phyloP scores from a whole-genome alignment of 2,329 filamentous ascomycete species.

The Penicillium carneum region DNA sequence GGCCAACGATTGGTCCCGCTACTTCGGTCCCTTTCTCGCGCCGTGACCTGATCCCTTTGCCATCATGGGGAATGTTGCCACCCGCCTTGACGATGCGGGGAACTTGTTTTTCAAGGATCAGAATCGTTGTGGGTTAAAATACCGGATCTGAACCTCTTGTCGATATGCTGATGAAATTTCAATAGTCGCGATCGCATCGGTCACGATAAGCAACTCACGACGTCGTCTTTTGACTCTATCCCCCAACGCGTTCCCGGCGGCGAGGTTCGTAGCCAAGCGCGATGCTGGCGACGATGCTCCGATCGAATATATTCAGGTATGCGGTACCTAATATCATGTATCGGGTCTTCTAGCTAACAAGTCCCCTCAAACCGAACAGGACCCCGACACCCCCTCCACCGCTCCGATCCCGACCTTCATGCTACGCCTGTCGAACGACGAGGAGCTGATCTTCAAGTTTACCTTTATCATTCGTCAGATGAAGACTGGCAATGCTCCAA shows the following conservation, averaged over 20 bases:
- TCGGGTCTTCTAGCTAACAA: conserved; percentile 16
- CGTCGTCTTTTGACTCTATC: conserved; percentile 78
- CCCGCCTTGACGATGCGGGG: conserved; percentile 80
- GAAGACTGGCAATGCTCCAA: conserved; percentile 59
- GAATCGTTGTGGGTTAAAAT: conserved; percentile 72
- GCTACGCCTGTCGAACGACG: conserved; percentile 84
- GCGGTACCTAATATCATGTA: conserved; percentile 24
- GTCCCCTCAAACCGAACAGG: conserved; percentile 61
- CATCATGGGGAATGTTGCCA: conserved; percentile 91
- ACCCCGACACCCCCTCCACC: conserved; percentile 70
- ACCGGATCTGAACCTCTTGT: conserved; percentile 12
- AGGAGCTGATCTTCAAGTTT: conserved; percentile 91
- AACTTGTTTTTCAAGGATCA: conserved; percentile 88
- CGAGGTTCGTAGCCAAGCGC: conserved; percentile 75
- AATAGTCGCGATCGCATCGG: conserved; percentile 83
- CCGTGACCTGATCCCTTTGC: conserved; percentile 40
- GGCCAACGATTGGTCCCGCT: conserved; percentile 38
- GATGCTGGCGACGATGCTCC: conserved; percentile 75
- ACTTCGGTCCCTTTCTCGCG: conserved; percentile 39
- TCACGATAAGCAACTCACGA: conserved; percentile 80
- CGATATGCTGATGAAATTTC: conserved; percentile 25
- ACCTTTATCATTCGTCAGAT: conserved; percentile 78
- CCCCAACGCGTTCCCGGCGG: conserved; percentile 88
- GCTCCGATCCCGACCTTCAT: conserved; percentile 72
- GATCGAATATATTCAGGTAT: conserved; percentile 91